Base-by-base conservation (phyloP, 768 basidiomycete genomes). In the Boletus pseudo-olivaceus region DNA sequence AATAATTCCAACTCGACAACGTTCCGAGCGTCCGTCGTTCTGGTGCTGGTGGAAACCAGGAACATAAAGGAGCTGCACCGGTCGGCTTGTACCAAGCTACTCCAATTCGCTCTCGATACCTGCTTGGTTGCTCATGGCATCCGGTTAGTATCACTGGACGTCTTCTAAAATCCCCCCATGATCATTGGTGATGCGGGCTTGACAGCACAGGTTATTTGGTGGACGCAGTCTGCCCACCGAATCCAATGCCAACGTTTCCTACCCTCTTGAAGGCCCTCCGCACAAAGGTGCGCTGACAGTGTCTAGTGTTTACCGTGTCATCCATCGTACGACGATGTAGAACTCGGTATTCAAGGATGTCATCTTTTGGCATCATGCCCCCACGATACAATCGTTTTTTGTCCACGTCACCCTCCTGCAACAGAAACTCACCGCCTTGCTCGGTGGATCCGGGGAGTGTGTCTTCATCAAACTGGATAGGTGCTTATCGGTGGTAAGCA, bases 351-450 rank as follows among this genome's bases (percentile, higher is more conserved):
- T 85, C 65, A 37, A 62, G 10, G 51, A 67, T 35, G 67, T 85
- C 29, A 52, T 74, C 33, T 73, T 82, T 57, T 54, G 82, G 42
- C 74, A 78, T 43, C 82, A 85, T 27, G 54, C 74, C 11, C 47
- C 60, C 32, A 75, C 78, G 4, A 68, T 72, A 14, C 84, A 86
- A 59, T 78, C 80, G 2, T 83, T 86, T 64, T 73, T 85, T 53
- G 74, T 84, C 30, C 83, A 85, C 41, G 44, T 51, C 7, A 56
- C 58, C 1, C 61, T 67, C 23, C 14, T 70, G 33, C 45, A 34
- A 11, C 46, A 51, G 2, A 60, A 46, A 45, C 32, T 67, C 20
- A 1, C 43, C 5, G 43, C 51, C 4, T 19, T 62, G 35, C 53
- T 55, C 34, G 29, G 12, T 15, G 46, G 51, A 2, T 8, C 35